A percentile compares a stretch with the other conserved stretches of the same genome.
Conservation (phyloP, 2,329 filamentous ascomycete genomes). For the Onygena corvina region DNA sequence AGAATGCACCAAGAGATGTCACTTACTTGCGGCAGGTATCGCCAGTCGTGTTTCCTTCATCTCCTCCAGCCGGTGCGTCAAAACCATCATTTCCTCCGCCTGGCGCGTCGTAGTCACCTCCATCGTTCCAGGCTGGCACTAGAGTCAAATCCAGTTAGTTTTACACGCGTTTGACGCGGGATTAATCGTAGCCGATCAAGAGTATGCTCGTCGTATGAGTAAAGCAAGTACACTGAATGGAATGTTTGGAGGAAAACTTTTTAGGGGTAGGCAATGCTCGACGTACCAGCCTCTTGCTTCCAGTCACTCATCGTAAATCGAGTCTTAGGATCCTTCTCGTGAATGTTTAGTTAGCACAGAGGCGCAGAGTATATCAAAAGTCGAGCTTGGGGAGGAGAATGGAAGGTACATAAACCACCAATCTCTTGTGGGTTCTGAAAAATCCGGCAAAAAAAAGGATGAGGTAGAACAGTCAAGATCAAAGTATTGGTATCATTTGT, state of each 20-base stretch:
- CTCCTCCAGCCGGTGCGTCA: conserved; percentile 8
- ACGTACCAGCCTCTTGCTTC: conserved; percentile 7
- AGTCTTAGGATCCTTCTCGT: neutral
- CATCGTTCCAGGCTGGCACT: conserved; percentile 10
- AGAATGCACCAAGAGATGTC: neutral
- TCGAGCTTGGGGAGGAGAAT: too few species aligned
- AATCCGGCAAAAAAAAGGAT: too few species aligned
- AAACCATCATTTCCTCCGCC: too few species aligned
- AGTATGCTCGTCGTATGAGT: too few species aligned
- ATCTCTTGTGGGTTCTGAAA: too few species aligned
- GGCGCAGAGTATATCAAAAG: too few species aligned
- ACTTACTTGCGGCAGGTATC: conserved; percentile 30
- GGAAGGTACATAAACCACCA: too few species aligned
- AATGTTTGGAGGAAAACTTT: neutral
- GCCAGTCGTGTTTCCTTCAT: conserved; percentile 18
- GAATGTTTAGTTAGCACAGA: neutral
- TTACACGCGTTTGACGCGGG: neutral
- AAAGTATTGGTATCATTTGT: too few species aligned
- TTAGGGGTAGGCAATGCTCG: neutral
- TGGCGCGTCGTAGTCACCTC: conserved; percentile 4
- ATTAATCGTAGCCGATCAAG: too few species aligned
- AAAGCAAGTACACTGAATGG: too few species aligned
- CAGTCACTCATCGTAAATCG: conserved; percentile 9
- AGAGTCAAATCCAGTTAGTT: neutral
- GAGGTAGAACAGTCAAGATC: too few species aligned